phyloP scores from a whole-genome alignment of 352 stramenopile species.

The Phytopythium chamaehyphon region DNA sequence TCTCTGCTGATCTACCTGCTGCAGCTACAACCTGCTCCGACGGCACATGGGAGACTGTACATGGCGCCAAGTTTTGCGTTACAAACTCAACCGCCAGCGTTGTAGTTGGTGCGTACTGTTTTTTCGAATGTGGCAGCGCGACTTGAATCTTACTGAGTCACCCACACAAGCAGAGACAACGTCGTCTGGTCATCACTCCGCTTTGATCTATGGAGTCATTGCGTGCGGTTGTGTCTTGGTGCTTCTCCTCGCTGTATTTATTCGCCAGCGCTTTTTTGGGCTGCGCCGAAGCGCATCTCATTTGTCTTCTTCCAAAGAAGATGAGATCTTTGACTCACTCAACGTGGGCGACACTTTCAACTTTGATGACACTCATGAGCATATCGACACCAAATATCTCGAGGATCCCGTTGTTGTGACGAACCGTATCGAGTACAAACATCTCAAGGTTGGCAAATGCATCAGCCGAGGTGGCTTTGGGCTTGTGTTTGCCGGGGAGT shows the following conservation, averaged over 20 bases:
- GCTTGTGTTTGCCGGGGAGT: constrained; percentile 44
- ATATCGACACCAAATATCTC: constrained; percentile 25
- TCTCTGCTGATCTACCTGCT: constrained; percentile 17
- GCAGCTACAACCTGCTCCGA: constrained; percentile 15
- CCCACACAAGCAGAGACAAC: constrained; percentile 4
- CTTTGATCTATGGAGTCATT: constrained; percentile 20
- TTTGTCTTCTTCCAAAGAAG: constrained; percentile 21
- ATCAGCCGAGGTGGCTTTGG: constrained; percentile 47
- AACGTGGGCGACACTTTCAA: constrained; percentile 24
- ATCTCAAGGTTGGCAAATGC: constrained; percentile 32
- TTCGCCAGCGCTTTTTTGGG: constrained; percentile 7
- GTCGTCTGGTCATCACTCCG: constrained; percentile 12
- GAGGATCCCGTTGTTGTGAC: constrained; percentile 47
- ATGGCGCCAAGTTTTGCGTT: constrained; percentile 25
- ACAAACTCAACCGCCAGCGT: constrained; percentile 3
- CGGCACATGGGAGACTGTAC: constrained; percentile 21
- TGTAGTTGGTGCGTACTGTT: constrained; percentile 9
- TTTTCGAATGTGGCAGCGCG: too few relatives aligned
- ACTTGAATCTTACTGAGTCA: too few relatives aligned
- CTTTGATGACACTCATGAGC: constrained; percentile 27
- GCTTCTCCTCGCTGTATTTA: constrained; percentile 9
- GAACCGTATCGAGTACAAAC: constrained; percentile 34
- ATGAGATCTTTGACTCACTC: constrained; percentile 18
- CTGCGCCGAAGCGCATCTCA: constrained; percentile 11
- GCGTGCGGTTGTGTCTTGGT: constrained; percentile 18